phyloP scores from a whole-genome alignment of 2,329 filamentous ascomycete species.

The Fusarium redolens region DNA sequence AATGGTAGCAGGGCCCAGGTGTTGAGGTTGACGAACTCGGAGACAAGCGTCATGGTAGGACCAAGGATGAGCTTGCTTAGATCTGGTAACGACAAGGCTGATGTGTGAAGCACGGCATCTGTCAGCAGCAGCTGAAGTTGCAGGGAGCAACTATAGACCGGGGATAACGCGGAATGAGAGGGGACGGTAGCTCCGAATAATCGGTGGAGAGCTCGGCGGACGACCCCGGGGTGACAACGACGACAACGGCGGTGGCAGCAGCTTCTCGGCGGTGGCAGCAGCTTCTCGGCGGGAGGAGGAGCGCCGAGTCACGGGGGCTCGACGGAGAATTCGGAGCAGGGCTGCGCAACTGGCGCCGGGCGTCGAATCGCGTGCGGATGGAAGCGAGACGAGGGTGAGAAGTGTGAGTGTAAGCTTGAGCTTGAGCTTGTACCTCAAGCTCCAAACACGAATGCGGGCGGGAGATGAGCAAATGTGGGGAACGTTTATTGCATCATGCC shows the following conservation, averaged over 20 bases:
- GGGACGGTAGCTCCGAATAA: slow-evolving; percentile 14
- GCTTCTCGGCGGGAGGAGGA: slow-evolving; percentile 11
- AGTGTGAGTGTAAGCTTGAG: slow-evolving; percentile 13
- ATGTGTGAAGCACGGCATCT: slow-evolving; percentile 25
- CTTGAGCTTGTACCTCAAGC: slow-evolving; percentile 29
- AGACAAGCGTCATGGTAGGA: slow-evolving; percentile 45
- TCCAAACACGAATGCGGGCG: slow-evolving; percentile 40
- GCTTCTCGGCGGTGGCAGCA: slow-evolving; percentile 8
- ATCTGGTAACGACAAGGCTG: slow-evolving; percentile 21
- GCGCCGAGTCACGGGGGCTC: slow-evolving; percentile 22
- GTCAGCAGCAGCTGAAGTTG: slow-evolving; percentile 20
- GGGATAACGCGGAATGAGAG: slow-evolving; percentile 8
- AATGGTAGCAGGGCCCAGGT: background rate
- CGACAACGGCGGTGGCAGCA: background rate
- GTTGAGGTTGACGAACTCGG: slow-evolving; percentile 43
- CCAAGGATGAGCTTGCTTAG: slow-evolving; percentile 23
- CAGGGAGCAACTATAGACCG: slow-evolving; percentile 9
- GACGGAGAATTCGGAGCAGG: slow-evolving; percentile 17
- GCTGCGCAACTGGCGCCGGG: slow-evolving; percentile 4
- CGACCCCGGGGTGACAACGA: slow-evolving; percentile 6
- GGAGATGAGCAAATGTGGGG: slow-evolving; percentile 37
- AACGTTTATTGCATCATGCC: slow-evolving; percentile 40
- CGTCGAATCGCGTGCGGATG: slow-evolving; percentile 16
- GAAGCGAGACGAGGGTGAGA: slow-evolving; percentile 15
- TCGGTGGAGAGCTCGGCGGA: slow-evolving; percentile 27